Conservation (phyloP, 2,329 filamentous ascomycete genomes). For the Fusarium tjaetaba region DNA sequence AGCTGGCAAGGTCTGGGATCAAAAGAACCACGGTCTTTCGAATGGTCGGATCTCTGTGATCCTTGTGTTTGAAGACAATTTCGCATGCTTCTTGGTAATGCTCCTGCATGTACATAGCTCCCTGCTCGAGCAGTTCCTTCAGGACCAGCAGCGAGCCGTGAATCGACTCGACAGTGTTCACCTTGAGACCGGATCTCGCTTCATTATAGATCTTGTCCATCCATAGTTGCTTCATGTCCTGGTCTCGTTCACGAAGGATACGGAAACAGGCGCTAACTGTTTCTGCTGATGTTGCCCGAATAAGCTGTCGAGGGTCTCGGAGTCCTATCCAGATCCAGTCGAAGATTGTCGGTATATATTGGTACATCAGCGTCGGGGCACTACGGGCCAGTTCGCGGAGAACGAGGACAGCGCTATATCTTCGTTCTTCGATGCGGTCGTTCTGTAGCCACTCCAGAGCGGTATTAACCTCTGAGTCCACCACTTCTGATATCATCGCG, state of each 20-base stretch:
- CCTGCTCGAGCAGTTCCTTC: conserved; percentile 91
- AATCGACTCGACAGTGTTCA: conserved; percentile 84
- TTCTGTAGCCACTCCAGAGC: conserved; percentile 97
- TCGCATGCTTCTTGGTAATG: conserved; percentile 93
- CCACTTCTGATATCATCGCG: conserved; percentile 91
- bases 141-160: conserved; percentile 95
- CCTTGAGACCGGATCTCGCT: conserved; percentile 80
- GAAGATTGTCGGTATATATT: conserved; percentile 93
- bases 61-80: conserved; percentile 90
- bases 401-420: conserved; percentile 92
- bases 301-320: conserved; percentile 88
- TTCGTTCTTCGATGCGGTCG: conserved; percentile 89
- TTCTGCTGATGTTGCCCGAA: conserved; percentile 90
- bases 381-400: conserved; percentile 91
- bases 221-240: conserved; percentile 85
- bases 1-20: conserved; percentile 92
- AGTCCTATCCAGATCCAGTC: conserved; percentile 96
- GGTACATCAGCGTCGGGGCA: conserved; percentile 94
- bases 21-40: conserved; percentile 89
- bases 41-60: conserved; percentile 88
- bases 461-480: conserved; percentile 96
- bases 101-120: conserved; percentile 99
- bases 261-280: conserved; percentile 95
- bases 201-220: conserved; percentile 93
- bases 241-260: conserved; percentile 93